Evolutionary conservation across 148 eudicot species (phyloP), one percentile per base, ranked within the genome.

Genomic region (Cornus suecica): DNA sequence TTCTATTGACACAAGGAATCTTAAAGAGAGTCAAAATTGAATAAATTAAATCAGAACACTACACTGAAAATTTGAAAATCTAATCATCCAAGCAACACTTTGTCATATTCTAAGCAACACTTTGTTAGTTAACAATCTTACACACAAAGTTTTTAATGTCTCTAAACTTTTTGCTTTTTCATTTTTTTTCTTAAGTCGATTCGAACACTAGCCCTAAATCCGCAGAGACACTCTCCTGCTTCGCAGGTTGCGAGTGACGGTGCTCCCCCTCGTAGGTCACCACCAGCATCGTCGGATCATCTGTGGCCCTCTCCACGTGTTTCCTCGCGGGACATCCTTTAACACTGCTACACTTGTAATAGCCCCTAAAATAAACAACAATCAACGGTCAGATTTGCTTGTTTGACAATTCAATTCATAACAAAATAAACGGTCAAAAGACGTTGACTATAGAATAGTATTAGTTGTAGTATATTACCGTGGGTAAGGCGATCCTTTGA

Each of bases 191-290:
- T 26, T 24, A 5, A 22, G 27, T 14, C 16, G 51, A 14, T n/a
- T 23, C 14, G 65, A 51, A 28, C 16, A 10, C 34, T 11, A 20
- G 30, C 24, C 42, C 31, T 2, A 1, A 11, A 22, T 15, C 69
- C 20, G 42, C 23, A 42, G 23, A 41, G 10, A 76, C 37, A 8
- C 68, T 76, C 56, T 34, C 72, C 74, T 68, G 77, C 66, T 66
- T 60, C 74, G 68, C 75, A 34, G 62, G 69, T 11, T 69, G 71
- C 1, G 80, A 37, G 68, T 92, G 97, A 32, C 71, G 78, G 81
- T 92, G 97, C n/a, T 92, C 94, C 20, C 91, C 92, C 66, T 87
- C 91, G 82, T 92, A 92, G 0, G 93, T 92, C 4, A 92, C 90
- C 0, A 92, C 77, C 41, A 92, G 79, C 91, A 90, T 90, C 72